Conservation (phyloP, 2,329 filamentous ascomycete species). For the Calonectria ilicicola region DNA sequence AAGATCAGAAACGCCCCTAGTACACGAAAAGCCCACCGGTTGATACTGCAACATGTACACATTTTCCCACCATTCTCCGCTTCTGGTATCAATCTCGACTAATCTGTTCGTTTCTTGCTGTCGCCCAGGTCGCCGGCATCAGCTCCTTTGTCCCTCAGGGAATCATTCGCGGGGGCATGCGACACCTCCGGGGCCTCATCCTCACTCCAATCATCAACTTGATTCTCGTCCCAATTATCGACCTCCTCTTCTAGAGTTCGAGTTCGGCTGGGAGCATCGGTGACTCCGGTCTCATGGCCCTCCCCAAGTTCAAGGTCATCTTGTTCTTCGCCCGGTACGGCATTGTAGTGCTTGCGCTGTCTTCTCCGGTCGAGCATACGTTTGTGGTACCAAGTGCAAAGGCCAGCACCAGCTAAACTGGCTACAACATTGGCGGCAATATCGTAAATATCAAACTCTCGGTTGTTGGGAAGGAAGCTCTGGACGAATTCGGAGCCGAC, state of each 20-base stretch:
- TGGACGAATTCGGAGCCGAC: constrained; percentile 83
- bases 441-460: constrained; percentile 82
- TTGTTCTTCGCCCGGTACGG: constrained; percentile 73
- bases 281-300: constrained; percentile 76
- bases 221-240: constrained; percentile 95
- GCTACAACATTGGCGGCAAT: constrained; percentile 90
- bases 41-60: constrained; percentile 10
- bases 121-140: constrained; percentile 46
- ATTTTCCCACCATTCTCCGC: constrained; percentile 6
- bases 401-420: constrained; percentile 75
- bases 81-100: constrained; percentile 12
- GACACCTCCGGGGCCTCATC: constrained; percentile 52
- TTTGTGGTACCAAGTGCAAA: constrained; percentile 93
- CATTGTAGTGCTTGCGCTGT: constrained; percentile 77
- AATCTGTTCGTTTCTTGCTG: constrained; percentile 49
- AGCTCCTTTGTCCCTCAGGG: constrained; percentile 32
- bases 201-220: constrained; percentile 69
- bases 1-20: constrained; percentile 18
- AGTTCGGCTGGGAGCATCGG: constrained; percentile 48
- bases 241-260: constrained; percentile 80
- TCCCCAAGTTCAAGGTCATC: constrained; percentile 84
- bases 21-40: constrained; percentile 25
- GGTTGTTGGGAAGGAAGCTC: constrained; percentile 78
- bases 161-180: constrained; percentile 16
- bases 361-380: constrained; percentile 93